A percentile compares a stretch with the other conserved stretches of the same genome.
Evolutionary conservation across 495 filamentous ascomycete genomes (phyloP).

Genomic region (Penicillium nucicola): DNA sequence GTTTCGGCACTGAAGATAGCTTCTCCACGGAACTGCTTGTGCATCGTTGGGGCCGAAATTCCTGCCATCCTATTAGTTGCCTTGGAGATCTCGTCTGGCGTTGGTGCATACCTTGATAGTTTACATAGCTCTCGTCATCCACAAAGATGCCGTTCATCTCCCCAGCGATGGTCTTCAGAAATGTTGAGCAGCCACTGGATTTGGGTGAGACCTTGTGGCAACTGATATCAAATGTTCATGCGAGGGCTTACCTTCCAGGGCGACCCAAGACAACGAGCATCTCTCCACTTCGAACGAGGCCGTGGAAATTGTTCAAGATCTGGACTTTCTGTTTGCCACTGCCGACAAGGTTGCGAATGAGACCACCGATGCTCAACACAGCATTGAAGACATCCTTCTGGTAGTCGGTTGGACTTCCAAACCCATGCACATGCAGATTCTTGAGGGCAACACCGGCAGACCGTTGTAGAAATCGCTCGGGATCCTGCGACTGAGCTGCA

Average conservation of each 20-base stretch:
- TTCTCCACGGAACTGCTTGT: constrained; percentile 65
- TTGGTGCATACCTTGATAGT: constrained; percentile 83
- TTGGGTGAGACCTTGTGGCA: background rate
- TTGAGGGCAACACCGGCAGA: constrained; percentile 49
- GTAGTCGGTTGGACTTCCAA: constrained; percentile 72
- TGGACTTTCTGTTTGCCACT: constrained; percentile 57
- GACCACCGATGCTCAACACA: constrained; percentile 51
- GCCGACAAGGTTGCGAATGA: constrained; percentile 43
- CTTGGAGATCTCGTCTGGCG: constrained; percentile 15
- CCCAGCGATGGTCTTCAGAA: constrained; percentile 69
- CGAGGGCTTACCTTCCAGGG: constrained; percentile 53
- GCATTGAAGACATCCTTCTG: constrained; percentile 77
- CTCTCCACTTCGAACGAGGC: constrained; percentile 70
- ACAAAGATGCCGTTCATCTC: constrained; percentile 68
- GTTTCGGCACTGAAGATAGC: constrained; percentile 64
- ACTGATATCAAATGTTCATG: constrained; percentile 7
- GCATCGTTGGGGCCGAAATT: constrained; percentile 64
- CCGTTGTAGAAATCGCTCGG: constrained; percentile 41
- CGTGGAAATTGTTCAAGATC: constrained; percentile 71
- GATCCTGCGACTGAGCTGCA: constrained; percentile 46
- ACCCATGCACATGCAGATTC: constrained; percentile 74
- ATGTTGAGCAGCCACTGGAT: constrained; percentile 62
- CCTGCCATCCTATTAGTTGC: constrained; percentile 35
- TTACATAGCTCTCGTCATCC: constrained; percentile 53
- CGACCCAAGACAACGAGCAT: constrained; percentile 81